Base-by-base conservation (phyloP, 2,329 filamentous ascomycete species). In the Cladosporium colombiae region DNA sequence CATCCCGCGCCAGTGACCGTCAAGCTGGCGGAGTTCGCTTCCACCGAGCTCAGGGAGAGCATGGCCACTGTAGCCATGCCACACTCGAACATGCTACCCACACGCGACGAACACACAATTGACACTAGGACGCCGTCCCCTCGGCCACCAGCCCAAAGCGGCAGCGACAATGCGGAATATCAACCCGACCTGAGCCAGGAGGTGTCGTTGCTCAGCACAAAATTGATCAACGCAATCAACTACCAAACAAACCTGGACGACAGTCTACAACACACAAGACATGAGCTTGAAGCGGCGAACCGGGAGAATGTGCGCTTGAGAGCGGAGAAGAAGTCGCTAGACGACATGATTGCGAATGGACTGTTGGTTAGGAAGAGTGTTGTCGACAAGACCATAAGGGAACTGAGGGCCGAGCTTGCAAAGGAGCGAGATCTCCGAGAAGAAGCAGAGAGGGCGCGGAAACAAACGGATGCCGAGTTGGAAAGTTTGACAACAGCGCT, bases 171-270 rank as follows among this genome's bases (percentile, higher is more conserved):
- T 75, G 77, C 76, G 8, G 80, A 79, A 23, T 73, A 73, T 68
- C 84, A 88, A 71, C 86, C 85, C 23, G 87, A 89, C 71, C 75
- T 89, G 52, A 89, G 85, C 75, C 83, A 84, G 70, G 95, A 98
- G 79, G 92, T 99, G 31, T 91, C 94, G 8, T 88, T 91, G 7
- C 83, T 99, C 35, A 98, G 93, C 79, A 94, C 93, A 58, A 99
- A 99, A 78, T 88, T 99, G 69, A 94, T 99, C 72, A 94, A 95
- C 75, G 94, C 95, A 53, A 97, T 99, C 79, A 99, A 99, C 76
- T 91, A 96, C 78, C 93, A 97, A 78, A 97, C 93, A 8, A 89
- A 86, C 25, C 85, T 99, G 53, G 95, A 98, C 78, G 95, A 99
- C 78, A 91, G 88, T 13, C 83, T 99, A 21, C 90, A 92, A 59